These are phyloP conservation scores for Gossypium arboreum DNA, from an alignment of 345 rosid genomes.

Conservation along the genomic window DNA sequence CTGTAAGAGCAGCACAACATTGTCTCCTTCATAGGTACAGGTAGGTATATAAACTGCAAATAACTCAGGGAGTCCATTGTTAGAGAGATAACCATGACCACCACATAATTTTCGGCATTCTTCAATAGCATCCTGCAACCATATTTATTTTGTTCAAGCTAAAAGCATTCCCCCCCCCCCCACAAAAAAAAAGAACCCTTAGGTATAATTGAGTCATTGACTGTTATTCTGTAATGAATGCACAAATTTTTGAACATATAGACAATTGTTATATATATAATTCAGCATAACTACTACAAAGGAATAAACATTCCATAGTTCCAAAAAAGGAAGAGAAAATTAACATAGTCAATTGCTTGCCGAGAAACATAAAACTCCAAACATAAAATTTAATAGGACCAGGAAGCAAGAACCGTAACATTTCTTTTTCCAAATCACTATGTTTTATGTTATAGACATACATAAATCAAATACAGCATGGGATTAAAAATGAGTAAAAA, in stretches of 20 bases:
- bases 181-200: background rate
- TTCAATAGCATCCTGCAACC: conserved; percentile 86
- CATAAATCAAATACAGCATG: no score
- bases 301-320: no score
- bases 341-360: no score
- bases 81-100: conserved; percentile 92
- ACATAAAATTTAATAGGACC: no score
- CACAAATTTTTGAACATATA: background rate
- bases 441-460: no score
- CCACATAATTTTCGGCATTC: conserved; percentile 98
- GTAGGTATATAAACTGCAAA: conserved; percentile 95
- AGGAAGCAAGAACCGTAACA: no score
- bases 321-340: no score
- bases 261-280: background rate
- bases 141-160: conserved; percentile 6
- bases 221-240: background rate
- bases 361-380: no score
- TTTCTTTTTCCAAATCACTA: no score
- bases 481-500: no score
- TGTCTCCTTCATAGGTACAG: conserved; percentile 99
- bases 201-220: background rate
- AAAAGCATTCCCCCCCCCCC: background rate
- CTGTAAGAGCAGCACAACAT: conserved; percentile 84
- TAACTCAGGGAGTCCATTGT: conserved; percentile 96
- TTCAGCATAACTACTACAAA: no score